Base-by-base conservation (phyloP, 805 yeast genomes). In the Limtongozyma cylindracea region DNA sequence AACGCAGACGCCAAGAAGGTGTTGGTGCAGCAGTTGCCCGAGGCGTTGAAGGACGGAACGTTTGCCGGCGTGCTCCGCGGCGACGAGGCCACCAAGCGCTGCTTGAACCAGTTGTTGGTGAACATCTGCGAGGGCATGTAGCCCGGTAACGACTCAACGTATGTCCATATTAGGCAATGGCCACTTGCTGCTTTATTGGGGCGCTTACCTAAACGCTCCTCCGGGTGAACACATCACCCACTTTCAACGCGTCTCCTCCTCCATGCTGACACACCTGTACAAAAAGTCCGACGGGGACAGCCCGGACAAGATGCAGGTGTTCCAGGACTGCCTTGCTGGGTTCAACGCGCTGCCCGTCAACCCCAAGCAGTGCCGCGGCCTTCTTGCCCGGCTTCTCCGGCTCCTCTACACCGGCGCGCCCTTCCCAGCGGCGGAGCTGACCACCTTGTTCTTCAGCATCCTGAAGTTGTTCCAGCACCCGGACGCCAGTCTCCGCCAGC, bases 231-330 rank as follows among this genome's bases (percentile, higher is more conserved):
- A n/a, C n/a, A n/a, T n/a, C n/a, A n/a, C n/a, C n/a, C n/a, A n/a
- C n/a, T n/a, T n/a, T n/a, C n/a, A n/a, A n/a, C n/a, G n/a, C n/a
- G n/a, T n/a, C 16, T 6, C 8, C 16, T 15, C 6, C 6, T 6
- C 6, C 16, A 8, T 8, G 16, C 16, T 15, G 16, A 15, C 6
- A 15, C 8, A 6, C 16, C 16, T 6, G 8, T 8, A 15, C 8
- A 8, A 15, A 8, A 6, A 15, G 8, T 8, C 16, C 6, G 51
- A 56, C 16, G 45, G 61, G 33, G n/a, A n/a, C n/a, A n/a, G n/a
- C n/a, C 91, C 92, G 25, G 96, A 88, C 49, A 82, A 82, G 49
- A 88, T 88, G 96, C 71, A 94, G 8, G 82, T 88, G 29, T 84
- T 73, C 45, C 98, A 88, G 49, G 93, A 82, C 43, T 82, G 95